Base-by-base conservation (phyloP, 179 eudicot genomes). In the Heliamphora pulchella region DNA sequence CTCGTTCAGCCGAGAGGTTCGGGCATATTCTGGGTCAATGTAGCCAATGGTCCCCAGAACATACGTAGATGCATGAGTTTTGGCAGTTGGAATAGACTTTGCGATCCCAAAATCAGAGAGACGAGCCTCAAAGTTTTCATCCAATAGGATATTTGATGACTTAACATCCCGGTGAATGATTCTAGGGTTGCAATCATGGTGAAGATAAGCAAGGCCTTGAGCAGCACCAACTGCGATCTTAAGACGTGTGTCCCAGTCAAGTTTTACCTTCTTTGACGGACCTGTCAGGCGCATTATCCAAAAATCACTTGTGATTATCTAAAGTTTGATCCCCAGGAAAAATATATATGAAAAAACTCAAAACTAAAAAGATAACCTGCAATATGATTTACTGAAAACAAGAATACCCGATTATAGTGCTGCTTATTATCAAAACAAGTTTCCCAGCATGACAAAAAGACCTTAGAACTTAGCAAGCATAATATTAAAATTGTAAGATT, bases 141-240 rank as follows among this genome's bases (percentile, higher is more conserved):
- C 94, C 47, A 90, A 83, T 71, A 90, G 84, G 48, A 90, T 90
- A 73, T 90, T 90, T 3, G 94, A 90, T 31, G 94, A 89, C 80
- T 90, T 90, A 48, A 90, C 92, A 85, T 90, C 94, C 72, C 94
- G 84, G 79, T 90, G 94, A 65, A 90, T 85, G 47, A 90, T 89
- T 67, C 89, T 86, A 3, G 94, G 94, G 73, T 82, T 80, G 83
- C 94, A 90, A 81, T 90, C 94, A 69, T 90, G 94, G 80, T 90
- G 94, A 65, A 90, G 92, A 80, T 90, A 90, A 31, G 94, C 85
- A 43, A 90, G 89, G 43, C 93, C 94, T 77, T 90, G 91, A 48
- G 91, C 94, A 86, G 94, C 94, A 69, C 94, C 94, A 41, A 89
- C 87, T 1, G 94, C 91, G 54, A 90, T 86, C 62, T 82, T 90